Base-by-base conservation (phyloP, 2,329 filamentous ascomycete species). In the Graphiopsis chlorocephala region DNA sequence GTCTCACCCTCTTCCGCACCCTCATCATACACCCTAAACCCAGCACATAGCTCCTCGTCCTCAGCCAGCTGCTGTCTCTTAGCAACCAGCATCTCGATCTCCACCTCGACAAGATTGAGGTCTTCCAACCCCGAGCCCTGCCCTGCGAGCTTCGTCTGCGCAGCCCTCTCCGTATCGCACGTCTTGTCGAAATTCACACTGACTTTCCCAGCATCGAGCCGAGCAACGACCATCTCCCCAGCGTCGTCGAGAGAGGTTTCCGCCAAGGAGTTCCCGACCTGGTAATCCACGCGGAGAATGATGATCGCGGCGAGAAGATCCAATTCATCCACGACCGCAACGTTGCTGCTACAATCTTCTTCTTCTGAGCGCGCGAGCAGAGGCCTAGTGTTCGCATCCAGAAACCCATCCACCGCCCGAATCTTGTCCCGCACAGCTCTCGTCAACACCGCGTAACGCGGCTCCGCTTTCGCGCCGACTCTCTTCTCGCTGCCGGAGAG, bases 281-380 rank as follows among this genome's bases (percentile, higher is more conserved):
- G 23, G 17, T 55, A 62, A 25, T 62, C 60, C 17, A 55, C 35
- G 4, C 33, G 15, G 4, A 62, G 26, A 12, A 62, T 62, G 48
- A 62, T 62, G 8, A 62, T 33, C 6, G 48, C 60, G 2, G 60
- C 60, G 25, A 42, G 35, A 1, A 62, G 17, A 25, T 62, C 60
- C 15, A 53, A 33, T 11, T 55, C 48, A 25, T 45, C 23, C 17
- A 62, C 48, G 8, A 11, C 6, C 12, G 17, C 47, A 5, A 55
- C 23, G 25, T 42, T 29, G 28, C 31, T 62, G 0, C 15, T 8
- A n/a, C 38, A 7, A 3, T n/a, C 42, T n/a, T n/a, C n/a, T n/a
- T n/a, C 58, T 3, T 48, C 58, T 28, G 29, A 11, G 31, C 47
- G 48, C 12, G 31, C 23, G 25, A 55, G 17, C 20, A 28, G 17